Conservation (phyloP, 257 asterid genomes). For the Verbena officinalis region DNA sequence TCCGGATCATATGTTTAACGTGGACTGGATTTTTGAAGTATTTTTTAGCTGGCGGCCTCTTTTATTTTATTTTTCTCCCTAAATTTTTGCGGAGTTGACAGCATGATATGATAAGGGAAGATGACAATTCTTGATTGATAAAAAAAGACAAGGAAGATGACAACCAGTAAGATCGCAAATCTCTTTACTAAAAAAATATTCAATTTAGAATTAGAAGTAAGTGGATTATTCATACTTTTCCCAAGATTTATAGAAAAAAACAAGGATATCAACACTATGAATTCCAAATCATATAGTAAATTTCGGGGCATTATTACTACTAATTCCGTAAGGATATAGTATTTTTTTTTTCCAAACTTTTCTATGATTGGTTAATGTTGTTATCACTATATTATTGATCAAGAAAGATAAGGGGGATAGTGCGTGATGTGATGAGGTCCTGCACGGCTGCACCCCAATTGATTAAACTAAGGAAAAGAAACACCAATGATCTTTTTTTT, state of each 20-base stretch:
- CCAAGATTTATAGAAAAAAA: no score
- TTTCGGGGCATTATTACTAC: no score
- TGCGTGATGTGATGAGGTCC: not conserved
- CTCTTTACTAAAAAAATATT: slow-evolving; percentile 10
- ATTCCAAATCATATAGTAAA: no score
- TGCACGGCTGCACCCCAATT: not conserved
- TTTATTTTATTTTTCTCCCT: slow-evolving; percentile 15
- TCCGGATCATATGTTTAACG: slow-evolving; percentile 24
- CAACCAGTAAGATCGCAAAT: slow-evolving; percentile 11
- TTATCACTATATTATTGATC: not conserved
- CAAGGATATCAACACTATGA: no score
- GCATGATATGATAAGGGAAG: slow-evolving; percentile 20
- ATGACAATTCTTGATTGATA: no score
- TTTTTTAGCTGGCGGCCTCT: slow-evolving; percentile 10
- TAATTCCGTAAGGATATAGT: no score
- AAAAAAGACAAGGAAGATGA: no score
- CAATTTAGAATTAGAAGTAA: no score
- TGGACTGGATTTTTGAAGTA: not conserved
- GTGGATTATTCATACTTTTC: no score
- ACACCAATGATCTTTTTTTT: no score
- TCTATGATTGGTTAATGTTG: no score
- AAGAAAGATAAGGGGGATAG: not conserved
- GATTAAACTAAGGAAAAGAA: not conserved
- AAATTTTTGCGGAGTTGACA: slow-evolving; percentile 22
- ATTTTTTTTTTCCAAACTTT: no score